Base-by-base conservation (phyloP, 192 early-diverging fungal species). In the Cetraspora pellucida region DNA sequence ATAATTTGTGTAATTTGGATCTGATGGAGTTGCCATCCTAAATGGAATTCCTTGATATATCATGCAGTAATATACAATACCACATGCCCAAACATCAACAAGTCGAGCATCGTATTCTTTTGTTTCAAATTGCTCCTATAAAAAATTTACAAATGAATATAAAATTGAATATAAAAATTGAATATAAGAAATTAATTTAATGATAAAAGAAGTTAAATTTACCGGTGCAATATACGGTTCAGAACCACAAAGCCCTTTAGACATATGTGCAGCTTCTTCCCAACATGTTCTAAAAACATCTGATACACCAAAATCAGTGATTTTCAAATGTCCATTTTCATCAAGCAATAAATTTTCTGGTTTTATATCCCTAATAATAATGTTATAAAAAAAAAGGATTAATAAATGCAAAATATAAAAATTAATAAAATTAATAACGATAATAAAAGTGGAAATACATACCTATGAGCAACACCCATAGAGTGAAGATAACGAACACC, bases 181-280 rank as follows among this genome's bases (percentile, higher is more conserved):
- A 27, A 25, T 59, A 25, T 7, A 10, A 59, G 1, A 7, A 21
- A 59, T 21, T 59, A 25, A 25, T 6, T 59, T 21, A 23, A 25
- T 59, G 55, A 67, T 44, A 67, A 77, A 91, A 95, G 2, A n/a
- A 28, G 16, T 28, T 4, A 13, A 28, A 83, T 87, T 87, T 84
- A 97, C 97, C 6, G 97, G 97, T 17, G 97, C 96, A 87, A 98
- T 98, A 81, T 98, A 99, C 16, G 96, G 96, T 69, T 95, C 95
- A 23, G 93, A 95, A 25, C 97, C 97, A 80, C 94, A 95, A 63
- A 96, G 83, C n/a, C 97, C 96, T 58, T 90, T 86, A 71, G 94
- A 95, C 57, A 92, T 88, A 79, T 93, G 94, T 65, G 89, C 67
- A 57, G 82, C 79, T 57, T 84, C 89, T 80, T 95, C 91, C 90